Evolutionary conservation across 2,329 filamentous ascomycete species (phyloP).

Genomic region (Didymellaceae sp.): DNA sequence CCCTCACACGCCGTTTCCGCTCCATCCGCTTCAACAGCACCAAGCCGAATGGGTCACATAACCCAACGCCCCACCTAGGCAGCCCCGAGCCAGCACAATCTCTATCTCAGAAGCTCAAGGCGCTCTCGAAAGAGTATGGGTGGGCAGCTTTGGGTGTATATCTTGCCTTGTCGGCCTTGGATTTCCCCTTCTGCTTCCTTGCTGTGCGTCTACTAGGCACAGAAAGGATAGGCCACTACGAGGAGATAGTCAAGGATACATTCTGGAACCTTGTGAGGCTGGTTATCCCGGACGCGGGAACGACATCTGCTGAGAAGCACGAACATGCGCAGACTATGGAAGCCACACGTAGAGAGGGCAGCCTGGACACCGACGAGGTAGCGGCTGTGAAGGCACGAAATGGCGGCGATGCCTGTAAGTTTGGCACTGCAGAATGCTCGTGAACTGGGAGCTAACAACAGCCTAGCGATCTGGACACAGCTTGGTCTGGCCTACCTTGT

Average conservation of each 20-base stretch:
- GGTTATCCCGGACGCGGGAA: conserved; percentile 61
- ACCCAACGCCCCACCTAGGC: conserved; percentile 50
- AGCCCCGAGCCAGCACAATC: conserved; percentile 55
- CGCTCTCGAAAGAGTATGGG: conserved; percentile 89
- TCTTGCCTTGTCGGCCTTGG: conserved; percentile 77
- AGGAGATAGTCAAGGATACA: conserved; percentile 70
- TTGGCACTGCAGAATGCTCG: background rate
- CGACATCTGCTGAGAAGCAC: conserved; percentile 56
- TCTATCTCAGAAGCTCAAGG: conserved; percentile 76
- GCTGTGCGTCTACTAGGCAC: conserved; percentile 83
- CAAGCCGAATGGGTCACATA: conserved; percentile 33
- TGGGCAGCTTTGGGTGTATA: conserved; percentile 96
- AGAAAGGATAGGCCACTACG: conserved; percentile 79
- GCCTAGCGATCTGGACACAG: conserved; percentile 76
- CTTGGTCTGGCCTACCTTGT: conserved; percentile 93
- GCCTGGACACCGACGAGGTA: conserved; percentile 62
- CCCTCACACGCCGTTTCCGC: conserved; percentile 37
- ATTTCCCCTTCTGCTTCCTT: conserved; percentile 95
- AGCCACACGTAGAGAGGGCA: conserved; percentile 38
- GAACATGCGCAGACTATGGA: conserved; percentile 38
- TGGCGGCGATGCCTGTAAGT: conserved; percentile 74
- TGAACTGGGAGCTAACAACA: conserved; percentile 1
- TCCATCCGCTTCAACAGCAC: conserved; percentile 49
- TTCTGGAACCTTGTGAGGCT: conserved; percentile 67
- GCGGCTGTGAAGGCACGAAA: conserved; percentile 64